phyloP scores from a whole-genome alignment of 768 basidiomycete genomes.

The Crassisporium funariophilum region DNA sequence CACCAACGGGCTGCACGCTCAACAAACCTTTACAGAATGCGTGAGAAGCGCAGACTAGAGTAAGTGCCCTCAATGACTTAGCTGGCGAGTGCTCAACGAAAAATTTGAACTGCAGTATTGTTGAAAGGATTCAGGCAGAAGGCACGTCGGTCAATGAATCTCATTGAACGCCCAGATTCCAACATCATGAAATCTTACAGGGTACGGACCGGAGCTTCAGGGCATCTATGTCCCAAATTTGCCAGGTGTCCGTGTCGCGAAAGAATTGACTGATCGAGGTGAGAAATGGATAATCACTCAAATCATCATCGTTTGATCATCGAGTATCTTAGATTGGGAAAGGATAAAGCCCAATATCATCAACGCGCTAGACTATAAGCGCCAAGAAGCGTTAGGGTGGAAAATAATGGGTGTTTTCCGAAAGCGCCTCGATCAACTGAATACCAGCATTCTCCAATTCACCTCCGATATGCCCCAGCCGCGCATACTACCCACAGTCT shows the following conservation, averaged over 20 bases:
- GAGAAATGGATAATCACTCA: too few species aligned
- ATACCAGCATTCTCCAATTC: not conserved
- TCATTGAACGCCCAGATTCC: too few species aligned
- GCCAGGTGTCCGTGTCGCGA: constrained; percentile 19
- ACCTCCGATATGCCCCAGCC: constrained; percentile 2
- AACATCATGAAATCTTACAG: too few species aligned
- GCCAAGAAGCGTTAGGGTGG: constrained; percentile 7
- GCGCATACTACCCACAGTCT: constrained; percentile 11
- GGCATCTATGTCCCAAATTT: constrained; percentile 7
- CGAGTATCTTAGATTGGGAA: constrained; percentile 27
- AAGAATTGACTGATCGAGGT: constrained; percentile 27
- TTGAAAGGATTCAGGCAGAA: constrained; percentile 13
- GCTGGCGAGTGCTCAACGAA: too few species aligned
- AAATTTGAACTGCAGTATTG: too few species aligned
- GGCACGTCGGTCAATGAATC: too few species aligned
- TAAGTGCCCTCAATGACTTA: too few species aligned
- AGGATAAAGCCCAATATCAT: constrained; percentile 23
- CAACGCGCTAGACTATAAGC: constrained; percentile 12
- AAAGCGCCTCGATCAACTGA: too few species aligned
- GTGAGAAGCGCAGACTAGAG: too few species aligned
- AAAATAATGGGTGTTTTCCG: too few species aligned
- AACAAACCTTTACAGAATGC: too few species aligned
- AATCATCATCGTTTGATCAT: not conserved
- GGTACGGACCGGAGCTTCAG: constrained; percentile 11
- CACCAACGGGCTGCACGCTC: too few species aligned